These are phyloP conservation scores for Botryotinia calthae DNA, from an alignment of 2,329 filamentous ascomycete species.

Conservation along the genomic window DNA sequence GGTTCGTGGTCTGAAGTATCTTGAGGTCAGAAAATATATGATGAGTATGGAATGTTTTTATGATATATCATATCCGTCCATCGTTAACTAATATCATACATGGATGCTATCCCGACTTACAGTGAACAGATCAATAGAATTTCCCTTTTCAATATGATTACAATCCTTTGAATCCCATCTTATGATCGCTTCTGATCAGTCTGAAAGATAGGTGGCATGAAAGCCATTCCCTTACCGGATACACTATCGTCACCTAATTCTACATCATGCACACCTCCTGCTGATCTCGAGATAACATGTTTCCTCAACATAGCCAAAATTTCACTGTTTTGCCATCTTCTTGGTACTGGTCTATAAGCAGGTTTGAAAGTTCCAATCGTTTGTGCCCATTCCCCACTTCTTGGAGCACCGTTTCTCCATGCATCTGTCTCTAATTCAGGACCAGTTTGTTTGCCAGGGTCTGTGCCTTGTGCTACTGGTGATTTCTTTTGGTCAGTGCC, in stretches of 20 bases:
- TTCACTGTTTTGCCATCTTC: conserved; percentile 80
- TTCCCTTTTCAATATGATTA: background rate
- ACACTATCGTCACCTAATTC: conserved; percentile 31
- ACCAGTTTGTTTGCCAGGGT: conserved; percentile 24
- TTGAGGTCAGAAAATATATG: background rate
- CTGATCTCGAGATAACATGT: conserved; percentile 74
- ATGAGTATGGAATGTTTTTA: background rate
- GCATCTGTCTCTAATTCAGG: conserved; percentile 34
- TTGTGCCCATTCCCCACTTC: conserved; percentile 88
- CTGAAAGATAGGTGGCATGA: conserved; percentile 39
- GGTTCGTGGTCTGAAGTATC: background rate
- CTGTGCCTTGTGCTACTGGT: conserved; percentile 32
- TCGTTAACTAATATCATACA: background rate
- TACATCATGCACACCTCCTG: conserved; percentile 48
- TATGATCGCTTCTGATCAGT: conserved; percentile 29
- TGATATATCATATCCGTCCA: background rate
- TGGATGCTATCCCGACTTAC: background rate
- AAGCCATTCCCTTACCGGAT: conserved; percentile 37
- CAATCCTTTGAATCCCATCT: background rate
- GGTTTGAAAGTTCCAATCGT: conserved; percentile 93
- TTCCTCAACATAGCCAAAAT: conserved; percentile 71
- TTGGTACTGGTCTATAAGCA: conserved; percentile 85
- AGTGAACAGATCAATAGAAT: background rate
- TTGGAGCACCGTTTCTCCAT: conserved; percentile 39
- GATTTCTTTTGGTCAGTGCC: conserved; percentile 15